phyloP scores from a whole-genome alignment of 2,329 filamentous ascomycete genomes.

The Trichophyton simii region DNA sequence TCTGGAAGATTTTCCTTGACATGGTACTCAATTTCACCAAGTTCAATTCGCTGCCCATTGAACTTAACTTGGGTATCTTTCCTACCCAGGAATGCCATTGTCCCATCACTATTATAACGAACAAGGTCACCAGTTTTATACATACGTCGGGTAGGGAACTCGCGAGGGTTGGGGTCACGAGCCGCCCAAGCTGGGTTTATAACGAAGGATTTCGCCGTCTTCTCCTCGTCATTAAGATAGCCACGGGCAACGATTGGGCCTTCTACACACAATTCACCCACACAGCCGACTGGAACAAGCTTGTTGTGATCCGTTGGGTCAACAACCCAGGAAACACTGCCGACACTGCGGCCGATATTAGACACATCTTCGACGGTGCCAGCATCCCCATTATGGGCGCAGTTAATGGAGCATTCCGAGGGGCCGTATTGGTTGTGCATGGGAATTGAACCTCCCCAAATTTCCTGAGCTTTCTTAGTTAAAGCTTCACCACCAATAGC shows the following conservation, averaged over 20 bases:
- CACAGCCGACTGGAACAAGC: conserved; percentile 22
- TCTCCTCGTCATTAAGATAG: conserved; percentile 19
- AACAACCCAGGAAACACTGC: conserved; percentile 26
- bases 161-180: conserved; percentile 5
- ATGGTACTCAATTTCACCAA: conserved; percentile 82
- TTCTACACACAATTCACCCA: conserved; percentile 30
- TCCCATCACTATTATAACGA: conserved; percentile 55
- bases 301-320: conserved; percentile 28
- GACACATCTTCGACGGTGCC: conserved; percentile 9
- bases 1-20: conserved; percentile 52
- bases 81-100: conserved; percentile 67
- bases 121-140: conserved; percentile 88
- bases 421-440: conserved; percentile 16
- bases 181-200: conserved; percentile 9
- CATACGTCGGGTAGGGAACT: conserved; percentile 8
- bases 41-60: conserved; percentile 86
- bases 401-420: conserved; percentile 14
- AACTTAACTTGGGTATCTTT: conserved; percentile 90
- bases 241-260: conserved; percentile 25
- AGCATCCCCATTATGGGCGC: conserved; percentile 11
- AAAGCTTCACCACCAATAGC: conserved; percentile 26
- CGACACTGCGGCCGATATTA: conserved; percentile 12
- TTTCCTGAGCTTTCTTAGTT: conserved; percentile 17
- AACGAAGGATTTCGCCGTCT: conserved; percentile 13
- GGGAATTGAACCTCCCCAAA: conserved; percentile 10